phyloP scores from a whole-genome alignment of 257 asterid species.

The Lavandula angustifolia region DNA sequence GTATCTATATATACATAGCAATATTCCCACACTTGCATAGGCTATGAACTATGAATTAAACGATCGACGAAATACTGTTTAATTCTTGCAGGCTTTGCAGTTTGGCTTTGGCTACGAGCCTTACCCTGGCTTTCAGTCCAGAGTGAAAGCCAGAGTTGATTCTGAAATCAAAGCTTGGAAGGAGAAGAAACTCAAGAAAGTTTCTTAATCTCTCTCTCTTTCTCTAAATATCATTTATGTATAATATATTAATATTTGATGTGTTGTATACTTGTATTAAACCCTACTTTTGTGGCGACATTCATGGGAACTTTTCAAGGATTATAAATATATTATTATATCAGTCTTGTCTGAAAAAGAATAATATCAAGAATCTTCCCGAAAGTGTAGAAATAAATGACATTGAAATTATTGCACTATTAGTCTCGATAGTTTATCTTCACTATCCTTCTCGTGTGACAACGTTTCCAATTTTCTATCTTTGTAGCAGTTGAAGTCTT shows the following conservation, averaged over 20 bases:
- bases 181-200: conserved; percentile 65
- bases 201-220: conserved; percentile 33
- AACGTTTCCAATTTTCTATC: conserved; percentile 18
- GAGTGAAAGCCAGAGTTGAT: conserved; percentile 61
- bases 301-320: background rate
- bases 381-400: background rate
- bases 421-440: conserved; percentile 20
- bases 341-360: background rate
- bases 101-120: conserved; percentile 78
- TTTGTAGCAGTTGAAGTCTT: conserved; percentile 35
- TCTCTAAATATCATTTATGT: no score
- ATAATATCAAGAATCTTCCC: background rate
- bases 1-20: conserved; percentile 33
- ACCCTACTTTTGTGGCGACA: no score
- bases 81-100: conserved; percentile 57
- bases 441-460: conserved; percentile 35
- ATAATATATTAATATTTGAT: no score
- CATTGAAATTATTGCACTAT: background rate
- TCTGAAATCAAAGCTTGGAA: conserved; percentile 74
- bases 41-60: background rate
- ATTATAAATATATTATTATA: background rate
- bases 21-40: conserved; percentile 4
- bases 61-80: background rate
- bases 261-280: background rate
- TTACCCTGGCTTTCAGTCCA: conserved; percentile 72